A percentile compares a stretch with the other conserved stretches of the same genome.
Evolutionary conservation across 148 eudicot species (phyloP).

Genomic region (Fagopyrum esculentum): DNA sequence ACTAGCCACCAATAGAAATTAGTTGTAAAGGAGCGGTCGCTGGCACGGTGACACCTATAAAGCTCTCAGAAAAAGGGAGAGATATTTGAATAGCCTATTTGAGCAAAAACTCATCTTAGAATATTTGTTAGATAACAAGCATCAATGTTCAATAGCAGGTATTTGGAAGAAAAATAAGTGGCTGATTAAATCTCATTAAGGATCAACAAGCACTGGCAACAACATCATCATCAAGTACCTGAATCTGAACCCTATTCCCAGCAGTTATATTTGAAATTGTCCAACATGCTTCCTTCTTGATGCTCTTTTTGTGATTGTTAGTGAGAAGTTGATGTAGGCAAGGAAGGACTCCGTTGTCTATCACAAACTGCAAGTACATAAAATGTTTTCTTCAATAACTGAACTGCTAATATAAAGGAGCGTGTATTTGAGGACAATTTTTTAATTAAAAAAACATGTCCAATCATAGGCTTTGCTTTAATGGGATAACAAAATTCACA

Average conservation of each 20-base stretch:
- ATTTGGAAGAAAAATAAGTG: not conserved
- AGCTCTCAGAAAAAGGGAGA: not conserved
- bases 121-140: not conserved
- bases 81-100: conserved; percentile 1
- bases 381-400: conserved; percentile 2
- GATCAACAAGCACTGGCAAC: not conserved
- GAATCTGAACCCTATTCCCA: conserved; percentile 68
- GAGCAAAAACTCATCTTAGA: not conserved
- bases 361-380: conserved; percentile 45
- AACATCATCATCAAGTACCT: conserved; percentile 34
- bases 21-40: not conserved
- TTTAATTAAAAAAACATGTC: not conserved
- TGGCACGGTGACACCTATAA: not conserved
- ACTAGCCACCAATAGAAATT: not conserved
- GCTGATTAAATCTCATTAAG: not conserved
- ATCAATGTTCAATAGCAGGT: not conserved
- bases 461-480: not conserved
- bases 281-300: conserved; percentile 89
- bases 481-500: not conserved
- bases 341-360: conserved; percentile 68
- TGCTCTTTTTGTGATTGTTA: conserved; percentile 65
- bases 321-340: conserved; percentile 54
- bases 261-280: conserved; percentile 82
- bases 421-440: not conserved
- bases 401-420: not conserved